phyloP scores from a whole-genome alignment of 129 eudicot species.

The Flaveria linearis region DNA sequence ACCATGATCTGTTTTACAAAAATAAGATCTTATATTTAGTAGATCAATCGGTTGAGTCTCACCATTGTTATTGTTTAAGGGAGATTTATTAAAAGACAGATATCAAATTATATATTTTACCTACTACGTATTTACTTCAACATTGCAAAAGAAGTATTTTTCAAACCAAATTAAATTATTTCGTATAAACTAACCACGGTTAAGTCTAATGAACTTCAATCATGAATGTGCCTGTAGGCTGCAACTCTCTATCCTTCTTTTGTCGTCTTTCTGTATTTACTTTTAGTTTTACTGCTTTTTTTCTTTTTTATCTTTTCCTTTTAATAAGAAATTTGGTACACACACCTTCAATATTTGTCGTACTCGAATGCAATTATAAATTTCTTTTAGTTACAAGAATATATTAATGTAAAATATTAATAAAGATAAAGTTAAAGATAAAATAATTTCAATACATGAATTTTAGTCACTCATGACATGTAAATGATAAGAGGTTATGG shows the following conservation, averaged over 20 bases:
- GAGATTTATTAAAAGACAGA: too few species aligned
- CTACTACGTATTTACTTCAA: too few species aligned
- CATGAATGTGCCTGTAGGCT: conserved; percentile 14
- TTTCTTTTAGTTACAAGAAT: background rate
- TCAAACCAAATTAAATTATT: background rate
- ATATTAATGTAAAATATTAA: background rate
- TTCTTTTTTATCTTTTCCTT: background rate
- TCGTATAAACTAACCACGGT: background rate
- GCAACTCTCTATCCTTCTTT: conserved; percentile 8
- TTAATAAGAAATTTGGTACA: background rate
- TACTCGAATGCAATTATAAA: conserved; percentile 10
- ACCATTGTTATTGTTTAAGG: too few species aligned
- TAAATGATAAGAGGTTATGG: too few species aligned
- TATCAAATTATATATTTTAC: too few species aligned
- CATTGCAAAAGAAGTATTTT: too few species aligned
- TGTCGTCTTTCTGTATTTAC: conserved; percentile 20
- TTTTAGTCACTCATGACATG: background rate
- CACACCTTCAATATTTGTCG: conserved; percentile 1
- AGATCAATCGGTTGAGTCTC: too few species aligned
- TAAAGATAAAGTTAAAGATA: background rate
- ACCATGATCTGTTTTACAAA: too few species aligned
- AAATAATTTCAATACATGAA: background rate
- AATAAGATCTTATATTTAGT: too few species aligned
- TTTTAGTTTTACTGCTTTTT: conserved; percentile 4
- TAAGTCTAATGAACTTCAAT: conserved; percentile 15